phyloP scores from a whole-genome alignment of 2,329 filamentous ascomycete genomes.

The Neofusicoccum sp. region DNA sequence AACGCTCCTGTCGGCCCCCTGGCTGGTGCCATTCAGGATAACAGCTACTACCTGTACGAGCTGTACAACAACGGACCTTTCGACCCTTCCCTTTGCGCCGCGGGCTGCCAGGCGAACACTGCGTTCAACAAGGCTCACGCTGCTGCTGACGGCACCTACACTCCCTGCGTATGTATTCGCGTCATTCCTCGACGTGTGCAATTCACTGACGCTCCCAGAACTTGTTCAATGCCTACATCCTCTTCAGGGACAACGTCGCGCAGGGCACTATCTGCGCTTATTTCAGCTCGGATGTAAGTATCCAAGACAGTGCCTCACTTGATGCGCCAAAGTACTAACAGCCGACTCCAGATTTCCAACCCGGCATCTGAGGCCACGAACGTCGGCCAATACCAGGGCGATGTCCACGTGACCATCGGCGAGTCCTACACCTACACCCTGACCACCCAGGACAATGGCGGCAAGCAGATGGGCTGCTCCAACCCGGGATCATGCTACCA shows the following conservation, averaged over 20 bases:
- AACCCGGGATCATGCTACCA: too few relatives aligned
- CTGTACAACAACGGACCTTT: slow-evolving; percentile 30
- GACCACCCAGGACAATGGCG: not conserved
- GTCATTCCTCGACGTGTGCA: not conserved
- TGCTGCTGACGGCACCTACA: slow-evolving; percentile 27
- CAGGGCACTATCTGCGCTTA: not conserved
- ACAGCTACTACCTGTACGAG: slow-evolving; percentile 27
- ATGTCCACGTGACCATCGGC: not conserved
- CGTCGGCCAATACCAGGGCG: not conserved
- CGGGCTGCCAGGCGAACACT: slow-evolving; percentile 36
- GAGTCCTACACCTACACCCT: not conserved
- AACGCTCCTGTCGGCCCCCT: slow-evolving; percentile 21
- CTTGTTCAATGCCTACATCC: not conserved
- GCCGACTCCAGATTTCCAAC: not conserved
- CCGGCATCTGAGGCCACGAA: not conserved
- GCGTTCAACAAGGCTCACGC: slow-evolving; percentile 33
- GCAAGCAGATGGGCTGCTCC: too few relatives aligned
- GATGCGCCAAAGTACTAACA: not conserved
- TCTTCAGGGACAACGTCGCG: not conserved
- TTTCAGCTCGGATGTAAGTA: not conserved
- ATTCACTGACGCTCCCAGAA: not conserved
- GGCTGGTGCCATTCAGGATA: slow-evolving; percentile 30
- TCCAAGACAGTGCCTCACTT: not conserved
- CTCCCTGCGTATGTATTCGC: slow-evolving; percentile 26
- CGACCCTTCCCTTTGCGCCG: slow-evolving; percentile 31